Conservation (phyloP, 441 rosid species). For the Syzygium malaccense region DNA sequence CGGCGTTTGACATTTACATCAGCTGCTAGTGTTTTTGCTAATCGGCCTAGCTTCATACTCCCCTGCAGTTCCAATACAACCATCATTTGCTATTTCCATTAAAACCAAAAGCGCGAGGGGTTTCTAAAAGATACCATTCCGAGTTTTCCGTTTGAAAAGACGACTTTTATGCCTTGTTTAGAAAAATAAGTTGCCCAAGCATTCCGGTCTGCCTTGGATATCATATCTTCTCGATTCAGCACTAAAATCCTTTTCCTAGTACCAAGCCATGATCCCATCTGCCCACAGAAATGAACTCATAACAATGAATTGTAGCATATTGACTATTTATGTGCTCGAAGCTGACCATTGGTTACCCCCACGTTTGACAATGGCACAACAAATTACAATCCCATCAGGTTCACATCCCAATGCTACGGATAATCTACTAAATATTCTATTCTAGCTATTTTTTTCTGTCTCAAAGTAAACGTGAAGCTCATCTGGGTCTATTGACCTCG, state of each 20-base stretch:
- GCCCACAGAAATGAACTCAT: slow-evolving; percentile 3
- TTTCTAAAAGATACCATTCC: slow-evolving; percentile 51
- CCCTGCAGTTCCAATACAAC: slow-evolving; percentile 43
- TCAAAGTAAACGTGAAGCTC: neutral
- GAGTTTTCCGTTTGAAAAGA: slow-evolving; percentile 69
- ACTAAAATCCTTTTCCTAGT: slow-evolving; percentile 87
- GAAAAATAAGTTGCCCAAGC: slow-evolving; percentile 89
- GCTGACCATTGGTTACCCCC: neutral
- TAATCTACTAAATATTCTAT: neutral
- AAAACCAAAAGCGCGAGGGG: neutral
- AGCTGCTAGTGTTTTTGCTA: slow-evolving; percentile 65
- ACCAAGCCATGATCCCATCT: slow-evolving; percentile 95
- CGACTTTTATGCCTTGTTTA: slow-evolving; percentile 63
- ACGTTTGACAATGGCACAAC: neutral
- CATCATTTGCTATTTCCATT: neutral
- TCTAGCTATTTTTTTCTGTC: neutral
- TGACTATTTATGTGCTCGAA: neutral
- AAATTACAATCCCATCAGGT: neutral
- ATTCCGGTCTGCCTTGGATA: slow-evolving; percentile 77
- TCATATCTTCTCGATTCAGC: slow-evolving; percentile 92
- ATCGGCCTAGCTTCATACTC: slow-evolving; percentile 64
- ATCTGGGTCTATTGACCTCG: neutral
- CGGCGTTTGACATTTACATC: slow-evolving; percentile 74
- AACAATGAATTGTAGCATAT: neutral
- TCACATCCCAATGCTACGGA: neutral